phyloP scores from a whole-genome alignment of 805 yeast species.

The Teunomyces gatunensis region DNA sequence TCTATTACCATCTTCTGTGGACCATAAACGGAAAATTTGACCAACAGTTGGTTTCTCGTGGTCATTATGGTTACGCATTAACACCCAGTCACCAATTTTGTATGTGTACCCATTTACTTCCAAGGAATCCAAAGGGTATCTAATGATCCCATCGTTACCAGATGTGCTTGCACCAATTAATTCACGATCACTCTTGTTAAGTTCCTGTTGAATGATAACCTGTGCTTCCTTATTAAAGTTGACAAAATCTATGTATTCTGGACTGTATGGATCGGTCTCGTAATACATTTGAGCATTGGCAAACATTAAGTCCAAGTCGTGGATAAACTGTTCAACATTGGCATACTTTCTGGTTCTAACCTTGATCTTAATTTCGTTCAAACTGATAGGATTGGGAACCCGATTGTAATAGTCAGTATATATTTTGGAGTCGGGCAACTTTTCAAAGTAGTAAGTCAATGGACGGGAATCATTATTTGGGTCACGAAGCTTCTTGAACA shows the following conservation, averaged over 20 bases:
- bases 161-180: slow-evolving; percentile 45
- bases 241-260: slow-evolving; percentile 59
- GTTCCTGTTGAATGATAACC: slow-evolving; percentile 59
- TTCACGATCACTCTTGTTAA: slow-evolving; percentile 78
- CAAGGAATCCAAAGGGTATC: slow-evolving; percentile 78
- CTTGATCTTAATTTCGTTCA: slow-evolving; percentile 73
- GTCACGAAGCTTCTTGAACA: slow-evolving; percentile 69
- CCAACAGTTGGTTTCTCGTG: slow-evolving; percentile 87
- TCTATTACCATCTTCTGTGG: slow-evolving; percentile 73
- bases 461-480: slow-evolving; percentile 45
- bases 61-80: slow-evolving; percentile 84
- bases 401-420: slow-evolving; percentile 54
- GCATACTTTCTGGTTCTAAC: slow-evolving; percentile 82
- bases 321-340: slow-evolving; percentile 70
- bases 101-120: slow-evolving; percentile 69
- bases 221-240: slow-evolving; percentile 61
- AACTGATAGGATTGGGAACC: slow-evolving; percentile 59
- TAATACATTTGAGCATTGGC: slow-evolving; percentile 65
- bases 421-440: slow-evolving; percentile 66
- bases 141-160: slow-evolving; percentile 49
- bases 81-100: slow-evolving; percentile 93
- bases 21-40: slow-evolving; percentile 92
- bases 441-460: slow-evolving; percentile 69
- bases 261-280: slow-evolving; percentile 52
- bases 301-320: slow-evolving; percentile 74